Evolutionary conservation across 305 asterid genomes (phyloP).

Genomic region (Stenogyne calaminthoides): DNA sequence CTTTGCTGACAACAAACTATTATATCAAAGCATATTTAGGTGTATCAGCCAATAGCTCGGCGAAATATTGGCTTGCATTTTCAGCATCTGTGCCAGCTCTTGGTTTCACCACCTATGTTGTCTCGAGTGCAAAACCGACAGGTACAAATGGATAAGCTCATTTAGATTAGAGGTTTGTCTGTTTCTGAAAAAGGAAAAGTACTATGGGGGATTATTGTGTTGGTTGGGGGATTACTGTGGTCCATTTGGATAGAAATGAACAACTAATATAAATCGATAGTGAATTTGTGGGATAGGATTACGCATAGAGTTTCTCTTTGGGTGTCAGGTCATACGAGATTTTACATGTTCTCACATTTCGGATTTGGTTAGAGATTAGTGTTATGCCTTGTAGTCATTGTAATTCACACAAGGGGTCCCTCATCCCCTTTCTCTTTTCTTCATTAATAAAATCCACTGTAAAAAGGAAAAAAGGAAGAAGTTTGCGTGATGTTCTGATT

Average conservation of each 20-base stretch:
- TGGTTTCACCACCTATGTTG: slow-evolving; percentile 76
- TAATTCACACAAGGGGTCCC: neutral
- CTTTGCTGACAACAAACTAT: slow-evolving; percentile 44
- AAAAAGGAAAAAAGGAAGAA: neutral
- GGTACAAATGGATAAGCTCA: slow-evolving; percentile 42
- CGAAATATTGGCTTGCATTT: slow-evolving; percentile 68
- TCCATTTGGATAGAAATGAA: neutral
- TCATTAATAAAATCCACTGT: neutral
- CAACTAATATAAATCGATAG: neutral
- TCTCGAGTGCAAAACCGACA: slow-evolving; percentile 46
- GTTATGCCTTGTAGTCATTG: neutral
- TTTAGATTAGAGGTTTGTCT: slow-evolving; percentile 8
- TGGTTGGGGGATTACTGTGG: no score
- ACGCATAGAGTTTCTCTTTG: neutral
- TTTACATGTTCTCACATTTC: neutral
- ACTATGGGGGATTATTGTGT: neutral
- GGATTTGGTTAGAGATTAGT: neutral
- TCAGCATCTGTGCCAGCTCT: slow-evolving; percentile 73
- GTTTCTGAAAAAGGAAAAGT: neutral
- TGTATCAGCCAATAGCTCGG: slow-evolving; percentile 47
- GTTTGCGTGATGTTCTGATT: slow-evolving; percentile 10
- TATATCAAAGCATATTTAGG: slow-evolving; percentile 62
- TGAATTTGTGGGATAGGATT: neutral
- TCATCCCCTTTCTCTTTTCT: neutral
- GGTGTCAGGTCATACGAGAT: neutral